Evolutionary conservation across 805 yeast genomes (phyloP).

Genomic region (Ogataea pignaliae): DNA sequence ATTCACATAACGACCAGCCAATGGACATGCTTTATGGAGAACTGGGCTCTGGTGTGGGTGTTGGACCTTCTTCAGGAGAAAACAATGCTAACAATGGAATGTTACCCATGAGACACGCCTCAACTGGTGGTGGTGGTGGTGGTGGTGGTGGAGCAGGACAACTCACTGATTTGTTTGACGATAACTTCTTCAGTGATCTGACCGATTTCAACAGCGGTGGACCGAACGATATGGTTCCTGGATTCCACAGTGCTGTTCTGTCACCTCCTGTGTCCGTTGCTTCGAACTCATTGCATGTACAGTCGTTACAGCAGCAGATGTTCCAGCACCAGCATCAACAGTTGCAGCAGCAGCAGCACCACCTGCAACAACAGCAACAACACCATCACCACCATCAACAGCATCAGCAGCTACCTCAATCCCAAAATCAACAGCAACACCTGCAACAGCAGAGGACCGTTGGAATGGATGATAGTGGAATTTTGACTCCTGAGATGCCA

Average conservation of each 20-base stretch:
- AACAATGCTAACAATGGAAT: too few species aligned
- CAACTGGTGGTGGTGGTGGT: not conserved
- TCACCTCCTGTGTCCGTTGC: not conserved
- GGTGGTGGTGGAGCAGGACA: conserved; percentile 1
- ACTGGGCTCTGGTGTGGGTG: conserved; percentile 4
- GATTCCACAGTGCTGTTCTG: conserved; percentile 1
- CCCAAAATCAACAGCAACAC: not conserved
- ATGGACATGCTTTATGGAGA: conserved; percentile 6
- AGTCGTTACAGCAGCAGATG: not conserved
- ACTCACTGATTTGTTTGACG: conserved; percentile 30
- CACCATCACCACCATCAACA: too few species aligned
- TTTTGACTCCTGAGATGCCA: not conserved
- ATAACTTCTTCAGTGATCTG: conserved; percentile 29
- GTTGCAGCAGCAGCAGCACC: not conserved
- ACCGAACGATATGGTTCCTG: conserved; percentile 10
- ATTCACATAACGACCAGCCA: conserved; percentile 8
- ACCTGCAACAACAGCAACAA: not conserved
- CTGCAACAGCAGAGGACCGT: not conserved
- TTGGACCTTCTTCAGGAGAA: too few species aligned
- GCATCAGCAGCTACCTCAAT: too few species aligned
- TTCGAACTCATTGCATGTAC: not conserved
- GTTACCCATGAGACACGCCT: not conserved
- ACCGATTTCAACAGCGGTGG: conserved; percentile 23
- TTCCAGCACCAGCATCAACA: conserved; percentile 2
- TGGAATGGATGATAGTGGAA: too few species aligned